phyloP scores from a whole-genome alignment of 768 basidiomycete genomes.

The Suillus discolor region DNA sequence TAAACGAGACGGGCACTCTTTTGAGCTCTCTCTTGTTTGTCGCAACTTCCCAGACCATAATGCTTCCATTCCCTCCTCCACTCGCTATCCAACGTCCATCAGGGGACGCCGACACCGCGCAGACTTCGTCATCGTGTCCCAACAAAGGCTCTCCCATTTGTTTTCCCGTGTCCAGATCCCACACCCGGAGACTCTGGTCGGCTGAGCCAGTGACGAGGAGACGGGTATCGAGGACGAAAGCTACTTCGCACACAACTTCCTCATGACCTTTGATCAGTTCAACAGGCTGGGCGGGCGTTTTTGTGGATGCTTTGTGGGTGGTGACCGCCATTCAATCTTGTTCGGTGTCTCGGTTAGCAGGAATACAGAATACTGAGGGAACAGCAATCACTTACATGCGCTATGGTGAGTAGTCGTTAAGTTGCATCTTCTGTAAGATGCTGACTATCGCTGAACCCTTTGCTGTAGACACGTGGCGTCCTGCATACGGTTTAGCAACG shows the following conservation, averaged over 20 bases:
- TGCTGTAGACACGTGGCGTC: background rate
- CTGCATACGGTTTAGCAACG: background rate
- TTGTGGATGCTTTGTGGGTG: background rate
- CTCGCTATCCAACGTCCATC: conserved; percentile 18
- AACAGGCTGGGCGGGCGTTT: background rate
- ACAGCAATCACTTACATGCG: background rate
- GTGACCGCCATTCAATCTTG: background rate
- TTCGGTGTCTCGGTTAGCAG: background rate
- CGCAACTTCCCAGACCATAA: background rate
- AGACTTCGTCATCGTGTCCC: conserved; percentile 20
- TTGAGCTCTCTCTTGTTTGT: background rate
- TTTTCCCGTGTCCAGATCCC: conserved; percentile 28
- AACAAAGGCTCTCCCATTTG: background rate
- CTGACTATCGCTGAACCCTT: background rate
- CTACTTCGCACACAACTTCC: background rate
- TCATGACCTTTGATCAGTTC: background rate
- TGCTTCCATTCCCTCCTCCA: conserved; percentile 12
- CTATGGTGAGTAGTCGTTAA: background rate
- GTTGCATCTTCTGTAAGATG: background rate
- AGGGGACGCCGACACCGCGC: conserved; percentile 36
- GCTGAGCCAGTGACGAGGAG: background rate
- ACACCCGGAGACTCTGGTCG: conserved; percentile 6
- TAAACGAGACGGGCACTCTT: background rate
- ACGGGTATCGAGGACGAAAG: background rate
- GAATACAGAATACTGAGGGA: background rate